Evolutionary conservation across 2,329 filamentous ascomycete species (phyloP).

Genomic region (Sarocladiaceae sp.): DNA sequence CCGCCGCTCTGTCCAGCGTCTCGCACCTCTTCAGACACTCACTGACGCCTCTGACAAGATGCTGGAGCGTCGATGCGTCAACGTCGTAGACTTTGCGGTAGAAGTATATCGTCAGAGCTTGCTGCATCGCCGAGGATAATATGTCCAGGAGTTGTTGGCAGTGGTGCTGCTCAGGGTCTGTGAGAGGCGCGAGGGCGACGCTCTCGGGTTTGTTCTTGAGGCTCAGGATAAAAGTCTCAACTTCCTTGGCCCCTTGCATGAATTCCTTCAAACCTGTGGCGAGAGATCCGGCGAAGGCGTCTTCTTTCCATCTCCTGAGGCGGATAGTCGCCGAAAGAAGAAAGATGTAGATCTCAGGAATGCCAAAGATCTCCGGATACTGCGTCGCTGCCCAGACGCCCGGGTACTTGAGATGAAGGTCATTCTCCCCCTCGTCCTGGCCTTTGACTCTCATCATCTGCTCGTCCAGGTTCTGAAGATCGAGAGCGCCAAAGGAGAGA

Average conservation of each 20-base stretch:
- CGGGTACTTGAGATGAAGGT: conserved; percentile 29
- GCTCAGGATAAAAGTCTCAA: conserved; percentile 25
- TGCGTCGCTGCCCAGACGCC: conserved; percentile 29
- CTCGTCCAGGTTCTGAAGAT: conserved; percentile 23
- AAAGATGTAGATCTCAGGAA: conserved; percentile 28
- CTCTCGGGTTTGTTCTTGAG: conserved; percentile 8
- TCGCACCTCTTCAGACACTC: conserved; percentile 25
- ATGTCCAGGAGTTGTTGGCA: conserved; percentile 17
- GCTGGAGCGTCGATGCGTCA: conserved; percentile 26
- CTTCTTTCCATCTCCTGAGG: conserved; percentile 16
- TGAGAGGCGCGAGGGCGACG: not conserved
- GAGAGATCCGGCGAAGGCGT: not conserved
- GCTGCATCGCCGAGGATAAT: conserved; percentile 27
- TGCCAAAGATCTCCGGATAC: conserved; percentile 34
- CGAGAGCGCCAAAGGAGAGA: conserved; percentile 23
- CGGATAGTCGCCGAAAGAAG: conserved; percentile 28
- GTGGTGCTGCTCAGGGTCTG: conserved; percentile 1
- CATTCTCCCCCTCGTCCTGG: conserved; percentile 31
- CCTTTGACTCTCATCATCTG: conserved; percentile 25
- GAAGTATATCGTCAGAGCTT: conserved; percentile 31
- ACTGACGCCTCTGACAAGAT: conserved; percentile 23
- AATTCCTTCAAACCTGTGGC: conserved; percentile 23
- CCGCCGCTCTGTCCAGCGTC: conserved; percentile 16
- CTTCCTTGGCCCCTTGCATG: conserved; percentile 22
- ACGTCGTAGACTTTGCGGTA: conserved; percentile 32